Percentiles rank a stretch among this genome's conserved stretches.
phyloP scores from a whole-genome alignment of 2,329 filamentous ascomycete species.

The Penicillium freii region DNA sequence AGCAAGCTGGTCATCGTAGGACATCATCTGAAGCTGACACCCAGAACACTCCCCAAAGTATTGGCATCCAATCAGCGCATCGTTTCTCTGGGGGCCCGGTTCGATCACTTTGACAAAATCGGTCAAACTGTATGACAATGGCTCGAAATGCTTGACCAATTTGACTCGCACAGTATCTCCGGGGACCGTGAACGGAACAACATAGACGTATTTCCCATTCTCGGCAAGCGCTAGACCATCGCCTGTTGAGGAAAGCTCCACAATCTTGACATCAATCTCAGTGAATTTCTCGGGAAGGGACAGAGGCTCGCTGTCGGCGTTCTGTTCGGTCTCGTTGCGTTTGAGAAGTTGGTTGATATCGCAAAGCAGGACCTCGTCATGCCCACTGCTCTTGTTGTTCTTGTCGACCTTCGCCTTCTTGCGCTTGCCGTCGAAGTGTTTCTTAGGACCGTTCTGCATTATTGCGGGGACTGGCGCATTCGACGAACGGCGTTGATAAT shows the following conservation, averaged over 20 bases:
- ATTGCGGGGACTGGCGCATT: conserved; percentile 24
- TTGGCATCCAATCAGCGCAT: conserved; percentile 71
- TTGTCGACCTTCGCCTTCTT: conserved; percentile 55
- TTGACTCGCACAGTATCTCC: conserved; percentile 79
- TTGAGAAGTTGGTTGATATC: conserved; percentile 56
- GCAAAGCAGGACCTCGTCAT: conserved; percentile 64
- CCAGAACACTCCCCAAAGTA: conserved; percentile 89
- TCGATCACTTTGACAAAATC: conserved; percentile 77
- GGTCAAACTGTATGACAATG: conserved; percentile 69
- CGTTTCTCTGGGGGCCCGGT: conserved; percentile 73
- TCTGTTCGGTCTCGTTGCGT: conserved; percentile 25
- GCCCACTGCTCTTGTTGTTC: conserved; percentile 61
- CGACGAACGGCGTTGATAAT: conserved; percentile 5
- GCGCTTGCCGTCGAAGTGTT: conserved; percentile 27
- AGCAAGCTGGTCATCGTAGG: conserved; percentile 78
- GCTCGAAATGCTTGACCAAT: conserved; percentile 67
- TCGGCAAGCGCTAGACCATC: conserved; percentile 79
- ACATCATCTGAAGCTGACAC: conserved; percentile 97
- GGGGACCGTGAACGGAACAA: conserved; percentile 83
- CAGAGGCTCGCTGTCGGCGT: conserved; percentile 26
- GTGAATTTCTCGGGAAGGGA: conserved; percentile 63
- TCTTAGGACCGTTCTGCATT: conserved; percentile 32
- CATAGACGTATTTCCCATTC: conserved; percentile 69
- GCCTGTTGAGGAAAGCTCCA: conserved; percentile 82
- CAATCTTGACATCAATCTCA: conserved; percentile 79